Conservation (phyloP, 108 stramenopile species). For the Cylindrotheca closterium region DNA sequence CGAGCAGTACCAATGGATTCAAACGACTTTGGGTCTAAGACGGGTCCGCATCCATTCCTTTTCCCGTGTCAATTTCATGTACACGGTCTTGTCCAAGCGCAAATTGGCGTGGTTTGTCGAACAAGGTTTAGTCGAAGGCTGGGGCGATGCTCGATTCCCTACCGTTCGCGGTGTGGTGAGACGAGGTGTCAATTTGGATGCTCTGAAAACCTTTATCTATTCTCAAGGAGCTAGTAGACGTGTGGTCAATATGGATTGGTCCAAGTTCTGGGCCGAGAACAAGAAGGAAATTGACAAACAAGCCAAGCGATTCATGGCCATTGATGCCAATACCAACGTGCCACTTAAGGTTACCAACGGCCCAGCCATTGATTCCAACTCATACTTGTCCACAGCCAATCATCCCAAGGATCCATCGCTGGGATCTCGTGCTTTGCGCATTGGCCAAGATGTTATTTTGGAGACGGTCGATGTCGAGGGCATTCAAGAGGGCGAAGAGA, state of each 20-base stretch:
- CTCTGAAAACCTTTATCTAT: constrained; percentile 89
- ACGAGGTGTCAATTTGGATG: constrained; percentile 88
- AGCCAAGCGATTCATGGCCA: constrained; percentile 95
- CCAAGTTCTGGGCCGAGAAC: constrained; percentile 97
- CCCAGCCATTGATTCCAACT: constrained; percentile 35
- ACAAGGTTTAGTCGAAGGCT: constrained; percentile 90
- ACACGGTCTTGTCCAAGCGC: constrained; percentile 96
- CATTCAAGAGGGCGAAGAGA: constrained; percentile 84
- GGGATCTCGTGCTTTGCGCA: constrained; percentile 81
- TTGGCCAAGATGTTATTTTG: constrained; percentile 68
- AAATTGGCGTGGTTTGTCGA: constrained; percentile 99
- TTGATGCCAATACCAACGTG: constrained; percentile 70
- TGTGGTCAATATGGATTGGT: constrained; percentile 97
- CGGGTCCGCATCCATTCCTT: constrained; percentile 94
- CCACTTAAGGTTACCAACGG: constrained; percentile 75
- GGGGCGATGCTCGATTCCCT: constrained; percentile 98
- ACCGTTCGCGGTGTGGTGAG: constrained; percentile 95
- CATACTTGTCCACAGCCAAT: constrained; percentile 61
- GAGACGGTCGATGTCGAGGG: constrained; percentile 91
- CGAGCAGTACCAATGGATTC: constrained; percentile 96
- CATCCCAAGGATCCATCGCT: constrained; percentile 93
- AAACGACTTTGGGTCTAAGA: constrained; percentile 79
- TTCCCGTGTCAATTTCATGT: constrained; percentile 95
- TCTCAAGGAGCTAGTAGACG: constrained; percentile 88
- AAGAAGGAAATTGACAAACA: constrained; percentile 93